Evolutionary conservation across 306 rosid genomes (phyloP), one percentile per base, ranked within the genome.

Genomic region (Fagus crenata): DNA sequence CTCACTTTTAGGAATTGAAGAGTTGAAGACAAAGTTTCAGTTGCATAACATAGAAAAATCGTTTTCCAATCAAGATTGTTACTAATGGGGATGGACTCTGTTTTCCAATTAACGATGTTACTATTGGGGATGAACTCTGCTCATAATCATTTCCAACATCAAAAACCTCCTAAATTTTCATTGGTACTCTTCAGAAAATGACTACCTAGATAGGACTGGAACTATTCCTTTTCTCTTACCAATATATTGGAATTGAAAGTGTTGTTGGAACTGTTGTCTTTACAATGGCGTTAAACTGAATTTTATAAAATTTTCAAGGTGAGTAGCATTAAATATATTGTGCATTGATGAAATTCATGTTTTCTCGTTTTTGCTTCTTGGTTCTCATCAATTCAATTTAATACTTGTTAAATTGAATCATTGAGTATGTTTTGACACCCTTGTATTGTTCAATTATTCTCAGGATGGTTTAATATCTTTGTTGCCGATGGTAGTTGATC

Each of bases 401-500:
- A 63, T 33, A 13, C 43, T 35, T 2, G 4, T 14, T 35, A 13
- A 65, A 7, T 65, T 65, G 70, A 37, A 64, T 37, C 1, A 13
- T 64, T 2, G 17, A 61, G 13, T 37, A 65, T 28, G 9, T 36
- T 6, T 65, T 65, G 71, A 65, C 7, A 28, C 65, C 49, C 49
- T 65, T 75, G 35, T 71, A 43, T 33, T 49, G 40, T 61, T 12
- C 31, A 64, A 56, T 31, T 49, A 36, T 53, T 75, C 81, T 58
- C 87, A 93, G 98, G 97, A 91, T 63, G 80, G 85, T 85, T 46
- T 91, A 64, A 83, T 91, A 69, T 80, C 97, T 40, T 67, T 91
- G 83, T 84, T 93, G 74, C 96, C 98, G 8, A 84, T 88, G 77
- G 93, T 93, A 65, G 96, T 87, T 4, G 89, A 93, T 90, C 89